Evolutionary conservation across 176 grass and related monocot species (phyloP).

Genomic region (Oropetium thomaeum): DNA sequence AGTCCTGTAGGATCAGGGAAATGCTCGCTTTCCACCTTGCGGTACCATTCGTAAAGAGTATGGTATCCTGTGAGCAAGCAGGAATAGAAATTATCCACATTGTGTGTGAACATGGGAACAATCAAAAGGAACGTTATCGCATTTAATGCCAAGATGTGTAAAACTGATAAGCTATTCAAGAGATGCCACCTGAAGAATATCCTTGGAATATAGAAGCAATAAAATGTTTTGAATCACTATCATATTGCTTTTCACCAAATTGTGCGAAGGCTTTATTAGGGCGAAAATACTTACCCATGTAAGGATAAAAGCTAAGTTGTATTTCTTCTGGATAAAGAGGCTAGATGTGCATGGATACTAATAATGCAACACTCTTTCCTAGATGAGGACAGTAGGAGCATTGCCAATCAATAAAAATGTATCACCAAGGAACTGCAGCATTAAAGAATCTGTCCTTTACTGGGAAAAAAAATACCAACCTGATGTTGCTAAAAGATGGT

Average conservation of each 20-base stretch:
- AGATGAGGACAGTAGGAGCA: not conserved
- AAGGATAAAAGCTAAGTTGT: not conserved
- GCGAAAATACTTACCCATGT: not conserved
- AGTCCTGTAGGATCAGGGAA: conserved; percentile 92
- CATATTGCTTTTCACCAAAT: not conserved
- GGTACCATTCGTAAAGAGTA: conserved; percentile 96
- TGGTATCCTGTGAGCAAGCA: conserved; percentile 63
- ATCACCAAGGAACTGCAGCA: not conserved
- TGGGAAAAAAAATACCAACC: conserved; percentile 41
- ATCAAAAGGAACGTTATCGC: not conserved
- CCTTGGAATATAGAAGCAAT: not conserved
- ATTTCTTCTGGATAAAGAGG: not conserved
- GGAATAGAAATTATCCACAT: conserved; percentile 13
- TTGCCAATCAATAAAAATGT: not conserved
- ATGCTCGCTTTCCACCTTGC: conserved; percentile 86
- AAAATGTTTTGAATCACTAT: not conserved
- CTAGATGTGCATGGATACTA: not conserved
- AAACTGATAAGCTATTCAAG: conserved; percentile 1
- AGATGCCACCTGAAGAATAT: not conserved
- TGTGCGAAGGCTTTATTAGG: not conserved
- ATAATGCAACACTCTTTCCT: not conserved
- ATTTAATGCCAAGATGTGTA: not conserved
- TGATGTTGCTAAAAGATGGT: conserved; percentile 94
- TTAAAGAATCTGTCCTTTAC: not conserved
- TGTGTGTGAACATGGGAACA: not conserved